Base-by-base conservation (phyloP, 768 basidiomycete genomes). In the Boletus rubescentipes region DNA sequence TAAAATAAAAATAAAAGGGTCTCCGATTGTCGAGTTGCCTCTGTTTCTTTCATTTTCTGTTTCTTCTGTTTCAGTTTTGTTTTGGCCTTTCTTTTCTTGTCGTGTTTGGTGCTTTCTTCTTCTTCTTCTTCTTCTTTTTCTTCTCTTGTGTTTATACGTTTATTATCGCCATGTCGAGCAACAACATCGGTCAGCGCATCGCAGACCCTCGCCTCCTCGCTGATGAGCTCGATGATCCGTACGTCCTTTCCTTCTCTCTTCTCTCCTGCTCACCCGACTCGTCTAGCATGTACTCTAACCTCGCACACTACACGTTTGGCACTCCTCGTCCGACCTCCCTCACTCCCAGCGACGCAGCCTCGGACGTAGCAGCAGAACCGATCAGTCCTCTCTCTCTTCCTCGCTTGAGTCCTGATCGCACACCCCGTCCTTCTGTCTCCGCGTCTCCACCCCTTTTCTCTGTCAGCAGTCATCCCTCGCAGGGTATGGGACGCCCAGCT, bases 391-490 rank as follows among this genome's bases (percentile, higher is more conserved):
- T 79, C 53, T 67, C 71, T 3, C 59, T 58, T 4, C 61, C 53
- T 21, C 53, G 62, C 11, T n/a, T 53, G 38, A 73, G 70, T 35
- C 43, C 68, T 18, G 76, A 80, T 59, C 72, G 69, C 35, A 79
- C 79, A 0, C 78, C 79, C 5, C 76, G 79, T 37, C 74, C 73
- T 10, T 79, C 79, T 23, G 61, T 79, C 32, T 73, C 71, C 16
- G 40, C 44, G 40, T 41, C 51, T 6, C 7, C 39, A 15, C 35
- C 49, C 5, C 49, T 53, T 7, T 49, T 41, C 43, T 35, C 40
- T 58, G 64, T 54, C 61, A 62, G 57, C 72, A 75, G 62, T 71
- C 73, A 62, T 72, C 69, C 63, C 46, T 68, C 63, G 66, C 66
- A 60, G 59, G 48, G 57, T 65, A 20, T 64, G 61, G 63, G 66